Evolutionary conservation across 768 basidiomycete genomes (phyloP).

Genomic region (Cystobasidium onofrii): DNA sequence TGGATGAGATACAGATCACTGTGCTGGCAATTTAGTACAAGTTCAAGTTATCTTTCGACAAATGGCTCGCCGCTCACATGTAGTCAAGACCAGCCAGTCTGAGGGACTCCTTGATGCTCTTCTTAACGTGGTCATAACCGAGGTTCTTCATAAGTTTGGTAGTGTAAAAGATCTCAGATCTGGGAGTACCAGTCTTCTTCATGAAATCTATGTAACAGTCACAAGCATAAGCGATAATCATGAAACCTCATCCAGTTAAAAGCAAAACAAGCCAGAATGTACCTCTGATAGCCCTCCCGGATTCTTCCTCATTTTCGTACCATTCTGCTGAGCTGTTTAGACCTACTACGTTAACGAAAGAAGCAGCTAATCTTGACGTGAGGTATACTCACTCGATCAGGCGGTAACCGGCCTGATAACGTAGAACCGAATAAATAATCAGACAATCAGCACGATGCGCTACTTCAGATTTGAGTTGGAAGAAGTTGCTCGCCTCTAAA

Average conservation of each 20-base stretch:
- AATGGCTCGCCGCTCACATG: constrained; percentile 15
- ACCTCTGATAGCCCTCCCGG: constrained; percentile 55
- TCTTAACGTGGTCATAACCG: constrained; percentile 51
- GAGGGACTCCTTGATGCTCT: constrained; percentile 54
- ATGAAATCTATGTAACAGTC: constrained; percentile 48
- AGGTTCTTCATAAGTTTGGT: constrained; percentile 61
- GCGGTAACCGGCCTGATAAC: constrained; percentile 28
- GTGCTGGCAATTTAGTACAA: constrained; percentile 43
- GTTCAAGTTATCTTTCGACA: not conserved
- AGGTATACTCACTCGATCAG: constrained; percentile 28
- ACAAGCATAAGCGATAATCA: not conserved
- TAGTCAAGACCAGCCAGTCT: constrained; percentile 53
- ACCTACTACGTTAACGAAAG: no score
- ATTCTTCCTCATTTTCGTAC: constrained; percentile 62
- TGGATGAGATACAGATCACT: constrained; percentile 68
- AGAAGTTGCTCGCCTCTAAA: constrained; percentile 8
- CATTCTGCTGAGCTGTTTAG: constrained; percentile 41
- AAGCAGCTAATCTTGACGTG: not conserved
- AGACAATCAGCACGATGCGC: no score
- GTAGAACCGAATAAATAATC: no score
- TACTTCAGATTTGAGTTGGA: not conserved
- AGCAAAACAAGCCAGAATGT: constrained; percentile 17
- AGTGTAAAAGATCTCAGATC: constrained; percentile 60
- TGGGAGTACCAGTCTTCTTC: constrained; percentile 50
- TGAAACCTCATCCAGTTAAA: not conserved